Base-by-base conservation (phyloP, 2,329 filamentous ascomycete species). In the Huntiella decipiens region DNA sequence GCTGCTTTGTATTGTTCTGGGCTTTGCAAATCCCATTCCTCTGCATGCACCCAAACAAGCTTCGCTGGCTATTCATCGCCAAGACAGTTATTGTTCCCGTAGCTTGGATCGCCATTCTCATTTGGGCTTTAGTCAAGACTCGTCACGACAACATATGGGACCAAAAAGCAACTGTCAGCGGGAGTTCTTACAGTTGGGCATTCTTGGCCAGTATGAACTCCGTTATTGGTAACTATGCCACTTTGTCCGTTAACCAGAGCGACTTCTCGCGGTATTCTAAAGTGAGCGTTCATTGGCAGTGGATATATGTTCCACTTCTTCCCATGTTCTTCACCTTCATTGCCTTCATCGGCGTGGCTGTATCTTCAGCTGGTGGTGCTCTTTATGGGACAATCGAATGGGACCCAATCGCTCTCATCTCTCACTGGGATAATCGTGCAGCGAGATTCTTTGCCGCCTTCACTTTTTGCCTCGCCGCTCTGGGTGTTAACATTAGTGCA, bases 221-320 rank as follows among this genome's bases (percentile, higher is more conserved):
- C 8, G 65, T 70, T 17, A 67, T 67, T 15, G 66, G 67, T n/a
- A 61, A 67, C 10, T 70, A 67, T 54, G 61, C 58, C 10, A 66
- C 63, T 11, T 59, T 67, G 45, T 66, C 66, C 1, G 63, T 70
- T 43, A 71, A 71, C 53, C 68, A 69, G 56, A 61, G 65, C n/a
- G 60, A 61, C 46, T 58, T 61, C 48, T 55, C 55, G 5, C 53
- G 56, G 5, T 58, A 56, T 48, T 55, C 53, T 3, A 17, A 34
- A 6, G 19, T 46, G 10, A 43, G 36, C 11, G 37, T 45, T 4
- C 37, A 38, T 38, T 44, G 44, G 41, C 50, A 50, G 31, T 19
- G 32, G 37, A 45, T 51, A 33, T 50, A 52, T 32, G 47, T 52
- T 31, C 45, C 42, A 5, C 40, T 52, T 15, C 56, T 66, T 10